These are phyloP conservation scores for Trichoderma cornu-damae DNA, from an alignment of 2,329 filamentous ascomycete species.

Conservation along the genomic window DNA sequence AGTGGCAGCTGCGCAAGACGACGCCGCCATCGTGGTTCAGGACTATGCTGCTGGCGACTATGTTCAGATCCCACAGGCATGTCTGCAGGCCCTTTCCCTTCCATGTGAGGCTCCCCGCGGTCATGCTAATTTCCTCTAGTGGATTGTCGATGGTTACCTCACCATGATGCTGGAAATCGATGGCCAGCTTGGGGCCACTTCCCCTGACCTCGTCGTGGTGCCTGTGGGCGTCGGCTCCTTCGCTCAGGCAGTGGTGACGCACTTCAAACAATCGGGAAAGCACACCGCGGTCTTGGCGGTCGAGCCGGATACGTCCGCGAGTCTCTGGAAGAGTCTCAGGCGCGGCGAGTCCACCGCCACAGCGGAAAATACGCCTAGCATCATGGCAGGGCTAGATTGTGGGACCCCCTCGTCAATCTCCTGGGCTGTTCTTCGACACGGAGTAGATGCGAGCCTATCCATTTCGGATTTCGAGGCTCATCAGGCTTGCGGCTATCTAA, in stretches of 20 bases:
- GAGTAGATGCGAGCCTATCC: conserved; percentile 56
- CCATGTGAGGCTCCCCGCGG: too few relatives aligned
- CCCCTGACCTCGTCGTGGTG: conserved; percentile 48
- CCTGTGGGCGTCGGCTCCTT: conserved; percentile 71
- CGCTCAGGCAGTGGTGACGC: conserved; percentile 61
- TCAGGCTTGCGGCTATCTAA: conserved; percentile 50
- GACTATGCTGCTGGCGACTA: conserved; percentile 66
- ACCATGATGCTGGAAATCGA: conserved; percentile 68
- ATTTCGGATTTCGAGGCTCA: conserved; percentile 62
- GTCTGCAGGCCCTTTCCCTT: neutral
- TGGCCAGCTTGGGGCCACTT: conserved; percentile 43
- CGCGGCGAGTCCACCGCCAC: conserved; percentile 42
- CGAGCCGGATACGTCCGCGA: conserved; percentile 62
- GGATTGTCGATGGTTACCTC: conserved; percentile 72
- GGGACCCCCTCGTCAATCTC: conserved; percentile 62
- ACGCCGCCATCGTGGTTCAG: conserved; percentile 54
- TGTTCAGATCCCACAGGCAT: conserved; percentile 56
- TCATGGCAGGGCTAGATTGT: conserved; percentile 71
- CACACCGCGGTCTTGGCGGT: conserved; percentile 53
- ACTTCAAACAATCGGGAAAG: conserved; percentile 50
- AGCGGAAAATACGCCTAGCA: conserved; percentile 55
- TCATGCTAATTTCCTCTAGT: conserved; percentile 35
- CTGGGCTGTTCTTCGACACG: conserved; percentile 54
- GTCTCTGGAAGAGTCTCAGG: conserved; percentile 50
- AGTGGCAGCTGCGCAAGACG: conserved; percentile 35